Percentiles rank a stretch among this genome's conserved stretches.
Conservation (phyloP, 2,329 filamentous ascomycete species). For the Pyrenochaeta sp. region DNA sequence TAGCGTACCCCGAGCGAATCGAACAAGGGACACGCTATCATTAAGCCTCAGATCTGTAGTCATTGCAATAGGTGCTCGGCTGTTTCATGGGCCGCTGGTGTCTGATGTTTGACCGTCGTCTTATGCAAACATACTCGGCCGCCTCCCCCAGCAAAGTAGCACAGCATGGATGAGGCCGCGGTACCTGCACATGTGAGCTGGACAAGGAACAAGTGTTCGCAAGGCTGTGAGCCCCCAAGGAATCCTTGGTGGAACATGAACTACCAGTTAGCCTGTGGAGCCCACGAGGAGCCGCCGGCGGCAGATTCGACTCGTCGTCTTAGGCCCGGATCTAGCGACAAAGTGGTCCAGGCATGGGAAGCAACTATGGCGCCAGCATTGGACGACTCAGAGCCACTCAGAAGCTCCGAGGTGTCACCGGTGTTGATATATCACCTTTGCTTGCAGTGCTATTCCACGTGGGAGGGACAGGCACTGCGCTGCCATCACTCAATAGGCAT, state of each 20-base stretch:
- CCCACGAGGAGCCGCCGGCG: slow-evolving; percentile 5
- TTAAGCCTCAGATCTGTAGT: slow-evolving; percentile 22
- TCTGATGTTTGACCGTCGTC: not conserved
- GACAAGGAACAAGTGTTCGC: not conserved
- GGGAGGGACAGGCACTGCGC: slow-evolving; percentile 12
- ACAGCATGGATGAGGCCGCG: not conserved
- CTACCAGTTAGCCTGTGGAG: slow-evolving; percentile 6
- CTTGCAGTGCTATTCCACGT: slow-evolving; percentile 10
- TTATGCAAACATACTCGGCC: not conserved
- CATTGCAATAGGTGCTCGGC: slow-evolving; percentile 3
- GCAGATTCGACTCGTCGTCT: slow-evolving; percentile 6
- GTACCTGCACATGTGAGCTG: not conserved
- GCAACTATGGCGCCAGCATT: slow-evolving; percentile 4
- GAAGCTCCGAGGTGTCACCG: not conserved
- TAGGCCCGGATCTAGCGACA: slow-evolving; percentile 8
- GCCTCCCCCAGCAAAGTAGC: not conserved
- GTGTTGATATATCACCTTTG: not conserved
- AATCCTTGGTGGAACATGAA: not conserved
- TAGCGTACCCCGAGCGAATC: slow-evolving; percentile 28
- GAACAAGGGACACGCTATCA: slow-evolving; percentile 13
- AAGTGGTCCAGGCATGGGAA: not conserved
- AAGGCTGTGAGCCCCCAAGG: slow-evolving; percentile 1
- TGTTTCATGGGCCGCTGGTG: not conserved
- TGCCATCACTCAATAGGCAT: not conserved
- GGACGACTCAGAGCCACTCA: not conserved